Conservation (phyloP, 306 rosid species). For the Cucurbita argyrosperma region DNA sequence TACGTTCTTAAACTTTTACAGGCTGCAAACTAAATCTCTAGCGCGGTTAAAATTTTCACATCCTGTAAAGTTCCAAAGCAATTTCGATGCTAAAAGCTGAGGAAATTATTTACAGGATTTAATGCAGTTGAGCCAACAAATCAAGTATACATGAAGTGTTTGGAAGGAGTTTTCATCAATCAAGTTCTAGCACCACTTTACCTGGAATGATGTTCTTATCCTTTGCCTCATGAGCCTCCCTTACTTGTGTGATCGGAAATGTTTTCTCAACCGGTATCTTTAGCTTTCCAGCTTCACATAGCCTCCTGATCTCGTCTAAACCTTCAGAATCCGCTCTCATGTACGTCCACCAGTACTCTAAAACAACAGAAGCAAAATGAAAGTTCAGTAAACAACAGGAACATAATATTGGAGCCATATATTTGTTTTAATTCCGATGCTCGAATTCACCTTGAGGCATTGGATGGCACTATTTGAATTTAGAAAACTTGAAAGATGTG, state of each 20-base stretch:
- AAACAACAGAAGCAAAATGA: constrained; percentile 6
- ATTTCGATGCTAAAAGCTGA: neutral
- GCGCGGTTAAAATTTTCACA: neutral
- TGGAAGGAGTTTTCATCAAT: constrained; percentile 19
- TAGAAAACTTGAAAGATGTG: neutral
- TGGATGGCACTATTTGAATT: neutral
- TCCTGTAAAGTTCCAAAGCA: neutral
- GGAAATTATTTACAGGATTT: neutral
- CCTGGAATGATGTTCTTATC: constrained; percentile 61
- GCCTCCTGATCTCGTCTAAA: constrained; percentile 51
- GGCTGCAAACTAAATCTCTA: neutral
- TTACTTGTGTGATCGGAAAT: constrained; percentile 66
- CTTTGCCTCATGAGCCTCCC: constrained; percentile 79
- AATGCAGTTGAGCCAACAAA: neutral
- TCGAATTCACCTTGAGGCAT: neutral
- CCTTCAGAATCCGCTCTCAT: constrained; percentile 95
- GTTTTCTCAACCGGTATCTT: constrained; percentile 76
- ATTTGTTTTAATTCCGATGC: neutral
- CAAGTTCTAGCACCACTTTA: constrained; percentile 74
- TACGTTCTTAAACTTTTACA: neutral
- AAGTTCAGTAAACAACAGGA: neutral
- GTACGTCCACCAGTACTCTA: constrained; percentile 76
- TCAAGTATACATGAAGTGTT: neutral
- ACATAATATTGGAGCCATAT: neutral
- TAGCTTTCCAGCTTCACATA: constrained; percentile 68